Base-by-base conservation (phyloP, 768 basidiomycete species). In the Rubroboletus pulcherrimus region DNA sequence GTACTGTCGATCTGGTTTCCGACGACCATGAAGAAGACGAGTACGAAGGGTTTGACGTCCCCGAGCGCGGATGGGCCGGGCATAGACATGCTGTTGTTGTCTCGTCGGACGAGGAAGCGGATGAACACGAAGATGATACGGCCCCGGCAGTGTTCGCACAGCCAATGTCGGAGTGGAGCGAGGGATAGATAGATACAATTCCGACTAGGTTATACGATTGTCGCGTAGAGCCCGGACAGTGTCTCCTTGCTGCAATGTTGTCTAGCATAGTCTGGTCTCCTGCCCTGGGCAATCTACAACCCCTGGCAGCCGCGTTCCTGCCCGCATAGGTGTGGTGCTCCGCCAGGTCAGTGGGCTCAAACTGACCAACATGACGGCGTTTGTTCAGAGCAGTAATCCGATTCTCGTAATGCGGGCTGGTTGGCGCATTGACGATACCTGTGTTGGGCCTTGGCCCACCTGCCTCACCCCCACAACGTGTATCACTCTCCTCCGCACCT, bases 381-480 rank as follows among this genome's bases (percentile, higher is more conserved):
- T 37, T 40, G 39, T 21, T 3, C 10, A 6, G n/a, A 7, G 19
- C n/a, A 40, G 29, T 11, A 5, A 21, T 30, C 14, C 21, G 21
- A 39, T 49, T 57, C 33, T 48, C 31, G 41, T 58, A 12, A 58
- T 44, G 31, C 8, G 7, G 37, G 57, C 49, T 59, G 57, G 57
- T 31, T 47, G 41, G 41, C 35, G 55, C 55, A 29, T 51, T 43
- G 53, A 33, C 19, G n/a, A 53, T 30, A 15, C 10, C 37, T 42
- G 50, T 49, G 50, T 21, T 24, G 17, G n/a, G n/a, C n/a, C n/a
- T n/a, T n/a, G 52, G 37, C 63, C 45, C 60, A 44, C 57, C 12
- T 31, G 46, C 68, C 71, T 69, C 71, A 24, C 58, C 17, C 24
- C 5, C 7, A n/a, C 61, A 64, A 64, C 70, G 65, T 71, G 70